Evolutionary conservation across 2,329 filamentous ascomycete genomes (phyloP), one percentile per base, ranked within the genome.

Genomic region (Aureobasidium sp.): DNA sequence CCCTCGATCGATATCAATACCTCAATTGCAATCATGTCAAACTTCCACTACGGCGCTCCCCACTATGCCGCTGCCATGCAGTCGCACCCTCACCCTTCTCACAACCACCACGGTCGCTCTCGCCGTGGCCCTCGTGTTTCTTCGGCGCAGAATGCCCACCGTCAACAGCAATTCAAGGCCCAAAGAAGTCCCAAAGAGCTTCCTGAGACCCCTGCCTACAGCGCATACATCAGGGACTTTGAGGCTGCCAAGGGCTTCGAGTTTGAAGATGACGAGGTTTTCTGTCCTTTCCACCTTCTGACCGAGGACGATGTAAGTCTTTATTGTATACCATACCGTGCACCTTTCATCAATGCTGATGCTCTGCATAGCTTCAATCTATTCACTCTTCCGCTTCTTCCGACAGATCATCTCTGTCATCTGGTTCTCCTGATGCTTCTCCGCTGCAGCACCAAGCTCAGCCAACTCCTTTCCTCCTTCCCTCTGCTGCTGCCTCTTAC

Each of bases 191-290:
- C 93, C 78, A 92, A 95, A 76, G 92, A 96, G 75, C 79, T 91
- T 66, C 86, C 86, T 69, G 92, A 96, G 75, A 82, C 87, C n/a
- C 85, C 86, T 24, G 84, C 87, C 56, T 81, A 95, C 64, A 83
- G 84, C 65, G 85, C 87, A 66, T 97, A 96, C 79, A 89, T 93
- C 69, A 85, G 85, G 68, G 87, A 92, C 72, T 96, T 96, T 69
- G 92, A 97, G 78, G 89, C 91, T 66, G 91, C 90, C 64, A 86
- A 92, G 64, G 96, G 92, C 10, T 97, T 97, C 72, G 93, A 97
- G 69, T 83, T 97, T 65, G 93, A 97, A 72, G 93, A 97, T 74
- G 93, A 97, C 74, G 83, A 96, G 78, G 88, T 96, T 76, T 97
- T 97, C 77, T 97, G 92, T 78, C 93, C 93, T 1, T 80, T 81